These are phyloP conservation scores for Grosmannia serpens DNA, from an alignment of 2,329 filamentous ascomycete genomes.

Conservation along the genomic window DNA sequence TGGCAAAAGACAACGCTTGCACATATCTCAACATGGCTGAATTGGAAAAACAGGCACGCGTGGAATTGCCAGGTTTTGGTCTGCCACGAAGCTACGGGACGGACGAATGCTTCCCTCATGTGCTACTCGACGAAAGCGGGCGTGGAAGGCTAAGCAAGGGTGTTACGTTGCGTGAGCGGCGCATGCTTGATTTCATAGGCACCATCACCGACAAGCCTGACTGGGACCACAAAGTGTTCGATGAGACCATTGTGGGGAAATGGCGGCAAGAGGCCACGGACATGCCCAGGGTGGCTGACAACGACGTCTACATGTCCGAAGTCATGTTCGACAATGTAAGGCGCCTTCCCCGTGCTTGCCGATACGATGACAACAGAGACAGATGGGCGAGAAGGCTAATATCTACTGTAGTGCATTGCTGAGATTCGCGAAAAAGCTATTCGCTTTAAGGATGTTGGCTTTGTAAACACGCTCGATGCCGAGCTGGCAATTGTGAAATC, in stretches of 20 bases:
- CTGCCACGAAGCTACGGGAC: neutral
- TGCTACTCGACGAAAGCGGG: neutral
- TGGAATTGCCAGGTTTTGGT: neutral
- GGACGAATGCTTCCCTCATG: constrained; percentile 2
- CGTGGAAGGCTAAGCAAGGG: neutral
- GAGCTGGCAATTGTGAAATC: constrained; percentile 36
- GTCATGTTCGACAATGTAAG: constrained; percentile 9
- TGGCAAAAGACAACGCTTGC: neutral
- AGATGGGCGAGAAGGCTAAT: neutral
- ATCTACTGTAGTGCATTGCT: constrained; percentile 20
- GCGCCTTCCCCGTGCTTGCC: neutral
- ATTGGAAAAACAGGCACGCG: neutral
- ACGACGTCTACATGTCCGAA: constrained; percentile 9
- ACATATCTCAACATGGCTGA: neutral
- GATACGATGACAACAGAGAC: neutral
- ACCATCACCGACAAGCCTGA: constrained; percentile 24
- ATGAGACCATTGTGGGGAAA: constrained; percentile 20
- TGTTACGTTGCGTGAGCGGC: constrained; percentile 18
- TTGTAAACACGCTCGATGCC: constrained; percentile 32
- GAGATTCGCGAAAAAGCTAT: constrained; percentile 39
- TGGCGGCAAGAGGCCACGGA: constrained; percentile 20
- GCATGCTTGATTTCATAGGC: constrained; percentile 24
- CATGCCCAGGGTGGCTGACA: neutral
- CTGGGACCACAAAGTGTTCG: constrained; percentile 24
- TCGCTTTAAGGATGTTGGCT: constrained; percentile 26